Evolutionary conservation across 73 alveolate genomes (phyloP), one percentile per base, ranked within the genome.

Genomic region (Paramecium pentaurelia): DNA sequence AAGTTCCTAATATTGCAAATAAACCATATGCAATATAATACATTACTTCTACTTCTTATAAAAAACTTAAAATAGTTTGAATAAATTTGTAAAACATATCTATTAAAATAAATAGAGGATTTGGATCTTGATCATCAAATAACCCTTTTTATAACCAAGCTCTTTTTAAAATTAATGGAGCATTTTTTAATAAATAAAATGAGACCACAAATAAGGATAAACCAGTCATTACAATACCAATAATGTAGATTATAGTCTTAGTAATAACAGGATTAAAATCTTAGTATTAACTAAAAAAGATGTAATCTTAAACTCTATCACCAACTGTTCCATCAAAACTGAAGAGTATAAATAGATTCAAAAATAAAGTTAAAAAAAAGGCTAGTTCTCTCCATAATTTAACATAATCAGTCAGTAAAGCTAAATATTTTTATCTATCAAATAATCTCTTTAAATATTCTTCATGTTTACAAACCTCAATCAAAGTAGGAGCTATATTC

Each of bases 391-490:
- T 94, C 98, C 99, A 96, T 47, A 96, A 84, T 86, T 91, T 95
- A 2, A 95, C 98, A 86, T 94, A 92, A 71, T 93, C 86, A 14
- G 96, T 89, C 1, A 96, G 77, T 11, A 73, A 92, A 86, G 88
- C 96, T 90, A 70, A 90, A 71, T 70, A 93, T 93, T 84, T 96
- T 94, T 88, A 95, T 86, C 93, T 92, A 36, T 40, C 88, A 77
- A 20, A 96, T 92, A 93, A 92, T 93, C 94, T 97, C 64, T 95
- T 86, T 10, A 96, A 94, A 64, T 92, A 86, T 86, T 96, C 97
- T 75, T 97, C 98, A 75, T 97, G 99, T 86, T 96, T 96, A 97
- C 98, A 97, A 92, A 97, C 99, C 84, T 98, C 99, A 85, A 96
- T 96, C 14, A 98, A 92, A 49, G 97, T 97, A 6, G 97, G 97